Evolutionary conservation across 257 asterid species (phyloP).

Genomic region (Eucommia ulmoides): DNA sequence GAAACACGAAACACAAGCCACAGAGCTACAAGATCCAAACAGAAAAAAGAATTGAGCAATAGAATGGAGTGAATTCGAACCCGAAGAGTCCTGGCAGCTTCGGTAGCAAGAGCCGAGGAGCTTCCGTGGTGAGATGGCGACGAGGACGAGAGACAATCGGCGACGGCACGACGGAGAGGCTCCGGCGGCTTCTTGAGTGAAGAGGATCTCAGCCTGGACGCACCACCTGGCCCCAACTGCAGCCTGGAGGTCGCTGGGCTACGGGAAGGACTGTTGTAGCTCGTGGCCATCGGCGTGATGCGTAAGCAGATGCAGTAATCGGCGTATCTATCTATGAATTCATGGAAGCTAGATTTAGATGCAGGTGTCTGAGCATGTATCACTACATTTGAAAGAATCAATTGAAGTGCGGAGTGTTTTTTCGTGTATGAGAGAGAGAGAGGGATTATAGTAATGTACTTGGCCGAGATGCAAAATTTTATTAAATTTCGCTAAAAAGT

Average conservation of each 20-base stretch:
- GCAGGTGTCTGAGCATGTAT: not conserved
- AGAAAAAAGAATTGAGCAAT: slow-evolving; percentile 11
- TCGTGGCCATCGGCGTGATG: slow-evolving; percentile 30
- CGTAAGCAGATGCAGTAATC: not conserved
- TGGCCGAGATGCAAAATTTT: not conserved
- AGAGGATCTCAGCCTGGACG: slow-evolving; percentile 88
- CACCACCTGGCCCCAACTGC: slow-evolving; percentile 49
- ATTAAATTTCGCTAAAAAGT: not conserved
- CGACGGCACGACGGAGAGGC: slow-evolving; percentile 95
- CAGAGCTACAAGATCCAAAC: slow-evolving; percentile 3
- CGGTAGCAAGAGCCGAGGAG: slow-evolving; percentile 27
- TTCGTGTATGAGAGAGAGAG: not conserved
- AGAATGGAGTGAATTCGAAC: slow-evolving; percentile 26
- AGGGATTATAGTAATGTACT: not conserved
- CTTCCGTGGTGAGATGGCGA: slow-evolving; percentile 48
- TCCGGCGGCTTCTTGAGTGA: slow-evolving; percentile 87
- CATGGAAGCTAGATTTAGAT: too few species aligned
- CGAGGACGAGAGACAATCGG: slow-evolving; percentile 86
- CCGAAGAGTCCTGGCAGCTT: slow-evolving; percentile 88
- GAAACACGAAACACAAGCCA: not conserved
- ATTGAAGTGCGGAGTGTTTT: not conserved
- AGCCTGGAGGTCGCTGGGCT: slow-evolving; percentile 63
- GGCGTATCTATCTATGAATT: too few species aligned
- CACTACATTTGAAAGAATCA: not conserved
- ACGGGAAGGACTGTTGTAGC: slow-evolving; percentile 59